These are phyloP conservation scores for Orbilia quercus DNA, from an alignment of 2,329 filamentous ascomycete genomes.

Conservation along the genomic window DNA sequence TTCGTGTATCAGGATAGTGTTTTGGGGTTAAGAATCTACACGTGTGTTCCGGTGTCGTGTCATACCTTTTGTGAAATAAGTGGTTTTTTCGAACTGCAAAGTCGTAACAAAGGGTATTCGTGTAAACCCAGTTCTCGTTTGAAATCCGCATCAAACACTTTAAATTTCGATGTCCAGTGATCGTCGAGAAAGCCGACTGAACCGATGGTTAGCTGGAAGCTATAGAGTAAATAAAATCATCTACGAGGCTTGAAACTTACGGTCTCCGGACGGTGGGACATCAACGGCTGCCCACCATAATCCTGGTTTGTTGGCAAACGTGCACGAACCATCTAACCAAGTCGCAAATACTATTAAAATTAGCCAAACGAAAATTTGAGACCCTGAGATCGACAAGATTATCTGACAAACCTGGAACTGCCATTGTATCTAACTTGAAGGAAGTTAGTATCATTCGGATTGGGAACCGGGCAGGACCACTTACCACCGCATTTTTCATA, in stretches of 20 bases:
- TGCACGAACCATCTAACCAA: slow-evolving; percentile 82
- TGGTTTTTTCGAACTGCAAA: slow-evolving; percentile 42
- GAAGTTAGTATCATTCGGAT: slow-evolving; percentile 2
- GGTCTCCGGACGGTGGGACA: slow-evolving; percentile 50
- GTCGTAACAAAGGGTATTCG: slow-evolving; percentile 39
- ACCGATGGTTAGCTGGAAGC: slow-evolving; percentile 70
- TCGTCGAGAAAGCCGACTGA: slow-evolving; percentile 62
- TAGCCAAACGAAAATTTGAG: slow-evolving; percentile 1
- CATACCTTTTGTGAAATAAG: slow-evolving; percentile 38
- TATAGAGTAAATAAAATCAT: slow-evolving; percentile 73
- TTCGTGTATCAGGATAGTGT: too few species aligned
- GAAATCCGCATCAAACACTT: slow-evolving; percentile 42
- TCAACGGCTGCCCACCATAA: slow-evolving; percentile 47
- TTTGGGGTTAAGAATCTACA: too few species aligned
- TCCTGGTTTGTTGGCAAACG: slow-evolving; percentile 76
- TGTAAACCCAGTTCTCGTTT: slow-evolving; percentile 30
- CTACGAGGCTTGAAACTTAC: slow-evolving; percentile 69
- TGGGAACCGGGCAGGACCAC: background rate
- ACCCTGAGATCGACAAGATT: too few species aligned
- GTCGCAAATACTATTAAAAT: slow-evolving; percentile 72
- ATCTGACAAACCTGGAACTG: slow-evolving; percentile 69
- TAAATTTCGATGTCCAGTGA: slow-evolving; percentile 44
- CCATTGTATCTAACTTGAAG: slow-evolving; percentile 70
- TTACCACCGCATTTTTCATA: slow-evolving; percentile 79
- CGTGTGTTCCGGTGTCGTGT: background rate